These are phyloP conservation scores for Umbellularia californica DNA, from an alignment of 164 flowering plant genomes.

Conservation along the genomic window DNA sequence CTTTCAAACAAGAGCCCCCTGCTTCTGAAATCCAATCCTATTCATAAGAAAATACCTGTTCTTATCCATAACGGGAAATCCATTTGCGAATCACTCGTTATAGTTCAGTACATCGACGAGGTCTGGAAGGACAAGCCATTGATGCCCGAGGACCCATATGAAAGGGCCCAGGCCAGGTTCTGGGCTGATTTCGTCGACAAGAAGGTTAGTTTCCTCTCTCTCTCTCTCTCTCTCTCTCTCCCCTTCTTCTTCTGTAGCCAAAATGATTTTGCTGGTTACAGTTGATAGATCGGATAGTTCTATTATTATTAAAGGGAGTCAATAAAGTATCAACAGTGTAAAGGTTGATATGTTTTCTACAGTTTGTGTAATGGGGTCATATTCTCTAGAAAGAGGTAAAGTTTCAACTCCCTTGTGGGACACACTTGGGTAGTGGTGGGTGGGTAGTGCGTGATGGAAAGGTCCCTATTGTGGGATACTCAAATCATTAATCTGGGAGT, in stretches of 20 bases:
- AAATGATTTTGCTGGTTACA: too few relatives aligned
- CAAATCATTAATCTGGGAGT: too few relatives aligned
- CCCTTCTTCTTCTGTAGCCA: neutral
- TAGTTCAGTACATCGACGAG: slow-evolving; percentile 16
- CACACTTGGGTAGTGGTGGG: too few relatives aligned
- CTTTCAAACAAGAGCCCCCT: slow-evolving; percentile 3
- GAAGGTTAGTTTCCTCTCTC: neutral
- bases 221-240: neutral
- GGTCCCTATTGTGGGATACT: too few relatives aligned
- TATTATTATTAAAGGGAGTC: neutral
- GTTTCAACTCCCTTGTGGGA: too few relatives aligned
- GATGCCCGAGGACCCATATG: slow-evolving; percentile 10
- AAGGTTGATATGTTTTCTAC: too few relatives aligned
- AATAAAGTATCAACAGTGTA: neutral
- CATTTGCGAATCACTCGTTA: slow-evolving; percentile 19
- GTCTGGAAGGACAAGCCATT: slow-evolving; percentile 11
- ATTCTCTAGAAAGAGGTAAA: too few relatives aligned
- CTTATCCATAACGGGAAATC: slow-evolving; percentile 12
- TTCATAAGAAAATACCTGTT: slow-evolving; percentile 16
- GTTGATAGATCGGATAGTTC: neutral
- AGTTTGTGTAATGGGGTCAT: too few relatives aligned
- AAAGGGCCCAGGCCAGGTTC: slow-evolving; percentile 12
- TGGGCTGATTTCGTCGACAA: slow-evolving; percentile 14
- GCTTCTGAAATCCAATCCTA: slow-evolving; percentile 12
- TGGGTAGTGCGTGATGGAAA: too few relatives aligned